Percentiles rank a stretch among this genome's conserved stretches.
These are phyloP conservation scores for Stephanodiscus minutulus DNA, from an alignment of 108 stramenopile species.

Conservation along the genomic window DNA sequence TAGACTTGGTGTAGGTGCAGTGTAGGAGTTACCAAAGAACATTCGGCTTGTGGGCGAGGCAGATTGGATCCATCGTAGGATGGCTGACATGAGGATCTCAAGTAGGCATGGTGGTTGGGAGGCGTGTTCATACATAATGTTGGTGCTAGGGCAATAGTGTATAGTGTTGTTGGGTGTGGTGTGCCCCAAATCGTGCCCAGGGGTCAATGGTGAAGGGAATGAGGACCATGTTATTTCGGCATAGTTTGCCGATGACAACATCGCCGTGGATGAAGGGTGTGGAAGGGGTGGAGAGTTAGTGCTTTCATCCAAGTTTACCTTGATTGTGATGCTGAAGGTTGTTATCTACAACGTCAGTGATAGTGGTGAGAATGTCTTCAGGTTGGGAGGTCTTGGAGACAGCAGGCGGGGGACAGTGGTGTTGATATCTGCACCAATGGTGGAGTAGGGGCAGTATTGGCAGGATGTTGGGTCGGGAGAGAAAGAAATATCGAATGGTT, in stretches of 20 bases:
- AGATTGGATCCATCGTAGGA: too few relatives aligned
- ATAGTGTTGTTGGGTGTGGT: too few relatives aligned
- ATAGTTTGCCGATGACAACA: background rate
- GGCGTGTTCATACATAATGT: too few relatives aligned
- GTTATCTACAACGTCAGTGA: background rate
- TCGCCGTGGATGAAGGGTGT: background rate
- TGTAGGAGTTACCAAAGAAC: too few relatives aligned
- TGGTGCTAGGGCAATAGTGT: too few relatives aligned
- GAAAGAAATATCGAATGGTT: background rate
- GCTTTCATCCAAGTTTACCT: background rate
- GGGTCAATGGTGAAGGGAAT: too few relatives aligned
- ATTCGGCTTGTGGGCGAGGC: too few relatives aligned
- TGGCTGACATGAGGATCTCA: too few relatives aligned
- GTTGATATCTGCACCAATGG: background rate
- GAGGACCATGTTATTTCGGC: background rate
- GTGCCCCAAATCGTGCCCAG: too few relatives aligned
- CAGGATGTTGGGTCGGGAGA: background rate
- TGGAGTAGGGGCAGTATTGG: background rate
- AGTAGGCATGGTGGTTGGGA: too few relatives aligned
- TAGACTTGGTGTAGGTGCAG: too few relatives aligned
- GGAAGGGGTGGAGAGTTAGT: background rate
- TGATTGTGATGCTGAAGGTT: background rate
- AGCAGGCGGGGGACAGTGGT: background rate
- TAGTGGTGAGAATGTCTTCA: background rate
- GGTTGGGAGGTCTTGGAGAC: background rate